Percentiles rank a stretch among this genome's conserved stretches.
Evolutionary conservation across 2,329 filamentous ascomycete genomes (phyloP).

Genomic region (Bertia moriformis): DNA sequence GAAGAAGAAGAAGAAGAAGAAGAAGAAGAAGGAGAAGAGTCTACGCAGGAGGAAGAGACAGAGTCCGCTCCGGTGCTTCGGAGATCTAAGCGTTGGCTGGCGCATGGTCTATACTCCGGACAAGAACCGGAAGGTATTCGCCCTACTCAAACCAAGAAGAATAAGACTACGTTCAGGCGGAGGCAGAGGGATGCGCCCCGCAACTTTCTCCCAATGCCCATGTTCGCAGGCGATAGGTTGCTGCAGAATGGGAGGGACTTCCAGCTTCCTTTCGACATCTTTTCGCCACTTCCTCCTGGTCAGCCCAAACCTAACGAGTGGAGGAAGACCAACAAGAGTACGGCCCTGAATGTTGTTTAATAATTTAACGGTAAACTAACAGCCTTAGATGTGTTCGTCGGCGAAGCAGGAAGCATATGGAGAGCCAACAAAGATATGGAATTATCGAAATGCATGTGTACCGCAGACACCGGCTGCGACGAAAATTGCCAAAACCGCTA

Average conservation of each 20-base stretch:
- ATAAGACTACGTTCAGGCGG: conserved; percentile 17
- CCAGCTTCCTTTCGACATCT: conserved; percentile 49
- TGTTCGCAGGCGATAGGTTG: conserved; percentile 37
- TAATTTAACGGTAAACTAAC: not conserved
- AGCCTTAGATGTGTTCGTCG: conserved; percentile 41
- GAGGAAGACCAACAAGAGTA: conserved; percentile 49
- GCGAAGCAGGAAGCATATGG: conserved; percentile 40
- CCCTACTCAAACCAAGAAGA: conserved; percentile 26
- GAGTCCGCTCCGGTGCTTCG: conserved; percentile 10
- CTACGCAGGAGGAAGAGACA: no score
- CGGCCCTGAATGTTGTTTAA: not conserved
- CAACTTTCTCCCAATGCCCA: conserved; percentile 32
- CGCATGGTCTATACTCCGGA: conserved; percentile 44
- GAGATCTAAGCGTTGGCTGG: conserved; percentile 35
- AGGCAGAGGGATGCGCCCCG: conserved; percentile 4
- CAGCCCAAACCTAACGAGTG: conserved; percentile 53
- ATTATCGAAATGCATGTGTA: conserved; percentile 37
- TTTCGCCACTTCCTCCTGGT: conserved; percentile 41
- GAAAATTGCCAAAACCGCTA: conserved; percentile 52
- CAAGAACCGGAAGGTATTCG: conserved; percentile 28
- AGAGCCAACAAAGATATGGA: conserved; percentile 29
- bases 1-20: no score
- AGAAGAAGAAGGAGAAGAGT: no score
- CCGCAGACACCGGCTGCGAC: conserved; percentile 40
- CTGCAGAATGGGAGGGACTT: conserved; percentile 39